Evolutionary conservation across 306 rosid species (phyloP).

Genomic region (Fagus sylvatica): DNA sequence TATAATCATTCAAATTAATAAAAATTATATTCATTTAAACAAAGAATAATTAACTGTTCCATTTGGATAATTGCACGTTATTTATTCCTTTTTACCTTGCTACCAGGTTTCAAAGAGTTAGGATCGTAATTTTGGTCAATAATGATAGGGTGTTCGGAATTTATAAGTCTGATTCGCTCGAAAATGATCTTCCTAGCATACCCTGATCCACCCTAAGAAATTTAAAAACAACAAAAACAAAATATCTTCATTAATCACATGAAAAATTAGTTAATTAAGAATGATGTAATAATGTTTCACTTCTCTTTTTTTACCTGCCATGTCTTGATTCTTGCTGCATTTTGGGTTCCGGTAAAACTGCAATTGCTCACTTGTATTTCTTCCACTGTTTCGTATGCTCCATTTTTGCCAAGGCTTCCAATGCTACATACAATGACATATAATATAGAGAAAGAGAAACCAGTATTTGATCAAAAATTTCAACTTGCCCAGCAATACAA

Average conservation of each 20-base stretch:
- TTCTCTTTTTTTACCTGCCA: slow-evolving; percentile 31
- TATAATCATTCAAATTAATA: too few species aligned
- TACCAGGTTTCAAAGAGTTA: not conserved
- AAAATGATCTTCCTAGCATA: slow-evolving; percentile 48
- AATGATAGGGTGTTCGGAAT: slow-evolving; percentile 29
- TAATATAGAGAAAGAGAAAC: not conserved
- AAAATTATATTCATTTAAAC: too few species aligned
- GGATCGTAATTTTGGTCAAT: slow-evolving; percentile 37
- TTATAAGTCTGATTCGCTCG: slow-evolving; percentile 28
- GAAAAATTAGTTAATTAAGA: too few species aligned
- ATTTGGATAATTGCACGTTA: too few species aligned
- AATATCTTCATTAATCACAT: not conserved
- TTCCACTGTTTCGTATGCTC: slow-evolving; percentile 33
- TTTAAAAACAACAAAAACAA: too few species aligned
- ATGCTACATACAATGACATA: slow-evolving; percentile 32
- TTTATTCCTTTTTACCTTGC: not conserved
- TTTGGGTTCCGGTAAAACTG: slow-evolving; percentile 33
- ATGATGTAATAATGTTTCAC: not conserved
- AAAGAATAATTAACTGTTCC: too few species aligned
- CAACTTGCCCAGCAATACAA: too few species aligned
- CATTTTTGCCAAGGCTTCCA: slow-evolving; percentile 48
- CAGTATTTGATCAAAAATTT: not conserved
- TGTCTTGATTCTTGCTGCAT: slow-evolving; percentile 67
- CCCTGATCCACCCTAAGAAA: slow-evolving; percentile 49
- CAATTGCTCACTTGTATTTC: slow-evolving; percentile 41